phyloP scores from a whole-genome alignment of 2,329 filamentous ascomycete genomes.

The Daldinia eschscholtzii region DNA sequence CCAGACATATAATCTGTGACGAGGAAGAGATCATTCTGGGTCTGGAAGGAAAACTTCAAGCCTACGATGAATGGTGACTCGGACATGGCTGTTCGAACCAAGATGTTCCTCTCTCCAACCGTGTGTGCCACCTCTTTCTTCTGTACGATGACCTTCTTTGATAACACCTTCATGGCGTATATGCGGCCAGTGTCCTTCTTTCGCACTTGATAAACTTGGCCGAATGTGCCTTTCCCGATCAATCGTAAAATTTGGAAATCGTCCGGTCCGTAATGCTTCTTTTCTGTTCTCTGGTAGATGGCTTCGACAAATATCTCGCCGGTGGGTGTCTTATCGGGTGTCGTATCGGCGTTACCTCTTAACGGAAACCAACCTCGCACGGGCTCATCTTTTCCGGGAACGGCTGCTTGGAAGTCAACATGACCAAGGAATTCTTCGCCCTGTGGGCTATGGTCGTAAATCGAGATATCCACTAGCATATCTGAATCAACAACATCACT shows the following conservation, averaged over 20 bases:
- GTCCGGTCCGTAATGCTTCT: conserved; percentile 91
- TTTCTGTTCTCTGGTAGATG: conserved; percentile 86
- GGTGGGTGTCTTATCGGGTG: conserved; percentile 77
- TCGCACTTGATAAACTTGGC: conserved; percentile 97
- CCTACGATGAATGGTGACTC: conserved; percentile 98
- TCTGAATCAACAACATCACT: conserved; percentile 95
- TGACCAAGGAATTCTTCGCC: conserved; percentile 94
- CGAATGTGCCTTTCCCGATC: conserved; percentile 98
- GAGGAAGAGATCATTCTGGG: conserved; percentile 94
- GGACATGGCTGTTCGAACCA: conserved; percentile 94
- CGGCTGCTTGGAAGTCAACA: conserved; percentile 81
- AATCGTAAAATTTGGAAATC: conserved; percentile 97
- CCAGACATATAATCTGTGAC: conserved; percentile 99
- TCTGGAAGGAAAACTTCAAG: conserved; percentile 98
- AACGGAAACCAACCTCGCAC: conserved; percentile 89
- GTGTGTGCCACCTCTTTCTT: conserved; percentile 99
- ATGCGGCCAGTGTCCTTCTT: conserved; percentile 97
- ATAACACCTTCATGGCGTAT: conserved; percentile 99
- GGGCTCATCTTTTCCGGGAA: conserved; percentile 73
- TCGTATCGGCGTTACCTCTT: conserved; percentile 78
- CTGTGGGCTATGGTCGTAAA: conserved; percentile 85
- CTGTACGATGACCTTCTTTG: conserved; percentile 99
- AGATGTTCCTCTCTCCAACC: conserved; percentile 94
- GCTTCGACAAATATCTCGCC: conserved; percentile 93
- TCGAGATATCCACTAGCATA: conserved; percentile 90